Conservation (phyloP, 2,329 filamentous ascomycete genomes). For the Hypoxylon sp. region DNA sequence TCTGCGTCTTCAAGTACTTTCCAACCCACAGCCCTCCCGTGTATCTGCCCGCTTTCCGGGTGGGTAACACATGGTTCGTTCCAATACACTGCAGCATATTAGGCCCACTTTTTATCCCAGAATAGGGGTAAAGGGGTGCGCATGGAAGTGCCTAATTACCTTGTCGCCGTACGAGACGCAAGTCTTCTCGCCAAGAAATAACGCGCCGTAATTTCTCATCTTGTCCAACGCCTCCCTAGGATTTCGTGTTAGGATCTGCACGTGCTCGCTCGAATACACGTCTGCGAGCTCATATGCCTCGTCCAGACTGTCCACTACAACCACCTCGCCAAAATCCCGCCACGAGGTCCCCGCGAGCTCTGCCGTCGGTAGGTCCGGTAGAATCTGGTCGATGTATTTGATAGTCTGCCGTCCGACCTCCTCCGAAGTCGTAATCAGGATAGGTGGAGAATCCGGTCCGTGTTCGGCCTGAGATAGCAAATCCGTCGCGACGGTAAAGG, state of each 20-base stretch:
- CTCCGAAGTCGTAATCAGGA: conserved; percentile 64
- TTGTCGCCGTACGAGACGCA: conserved; percentile 70
- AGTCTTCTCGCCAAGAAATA: conserved; percentile 67
- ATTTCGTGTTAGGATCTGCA: conserved; percentile 64
- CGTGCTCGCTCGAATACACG: conserved; percentile 65
- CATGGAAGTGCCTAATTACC: conserved; percentile 49
- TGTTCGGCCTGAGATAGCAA: conserved; percentile 92
- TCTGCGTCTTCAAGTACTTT: conserved; percentile 67
- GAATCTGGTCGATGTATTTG: conserved; percentile 55
- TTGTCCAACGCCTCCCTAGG: conserved; percentile 65
- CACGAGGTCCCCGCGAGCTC: conserved; percentile 62
- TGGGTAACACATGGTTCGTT: conserved; percentile 69
- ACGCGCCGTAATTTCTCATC: conserved; percentile 66
- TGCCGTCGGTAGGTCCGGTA: conserved; percentile 61
- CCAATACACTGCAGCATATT: conserved; percentile 61
- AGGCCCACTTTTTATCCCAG: background rate
- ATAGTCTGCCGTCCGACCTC: conserved; percentile 59
- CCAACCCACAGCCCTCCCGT: conserved; percentile 70
- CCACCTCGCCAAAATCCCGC: conserved; percentile 63
- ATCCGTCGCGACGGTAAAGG: conserved; percentile 94
- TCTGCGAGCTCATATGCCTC: conserved; percentile 64
- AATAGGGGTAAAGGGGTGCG: background rate
- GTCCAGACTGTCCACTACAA: conserved; percentile 61
- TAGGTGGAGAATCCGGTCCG: conserved; percentile 66
- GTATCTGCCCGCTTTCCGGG: conserved; percentile 62